phyloP scores from a whole-genome alignment of 2,329 filamentous ascomycete genomes.

The Lasiodiplodia sp. region DNA sequence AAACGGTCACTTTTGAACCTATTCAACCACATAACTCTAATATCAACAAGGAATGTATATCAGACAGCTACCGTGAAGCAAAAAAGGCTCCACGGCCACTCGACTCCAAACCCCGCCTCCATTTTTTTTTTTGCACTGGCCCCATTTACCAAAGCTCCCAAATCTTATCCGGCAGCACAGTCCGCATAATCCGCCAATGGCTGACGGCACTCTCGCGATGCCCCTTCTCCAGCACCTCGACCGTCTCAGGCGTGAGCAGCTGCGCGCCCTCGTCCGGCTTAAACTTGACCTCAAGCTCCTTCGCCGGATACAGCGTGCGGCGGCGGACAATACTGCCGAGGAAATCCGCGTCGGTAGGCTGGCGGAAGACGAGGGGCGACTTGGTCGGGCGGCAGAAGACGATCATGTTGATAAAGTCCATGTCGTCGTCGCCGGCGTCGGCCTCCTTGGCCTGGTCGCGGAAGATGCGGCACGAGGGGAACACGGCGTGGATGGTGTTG shows the following conservation, averaged over 20 bases:
- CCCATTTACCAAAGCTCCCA: constrained; percentile 83
- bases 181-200: constrained; percentile 93
- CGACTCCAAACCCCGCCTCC: background rate
- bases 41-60: background rate
- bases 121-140: background rate
- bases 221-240: constrained; percentile 70
- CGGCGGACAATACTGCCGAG: constrained; percentile 74
- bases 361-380: constrained; percentile 69
- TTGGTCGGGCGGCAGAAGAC: constrained; percentile 82
- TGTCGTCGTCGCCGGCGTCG: constrained; percentile 53
- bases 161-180: constrained; percentile 75
- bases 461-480: constrained; percentile 90
- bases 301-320: constrained; percentile 73
- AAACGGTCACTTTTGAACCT: background rate
- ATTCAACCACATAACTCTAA: background rate
- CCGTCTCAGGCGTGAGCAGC: constrained; percentile 69
- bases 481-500: constrained; percentile 81
- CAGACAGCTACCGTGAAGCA: background rate
- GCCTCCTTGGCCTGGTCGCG: constrained; percentile 65
- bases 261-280: constrained; percentile 51
- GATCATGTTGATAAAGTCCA: constrained; percentile 94
- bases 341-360: constrained; percentile 69
- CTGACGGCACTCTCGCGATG: constrained; percentile 79
- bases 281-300: constrained; percentile 68
- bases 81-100: background rate